phyloP scores from a whole-genome alignment of 2,329 filamentous ascomycete species.

The Botrytis porri region DNA sequence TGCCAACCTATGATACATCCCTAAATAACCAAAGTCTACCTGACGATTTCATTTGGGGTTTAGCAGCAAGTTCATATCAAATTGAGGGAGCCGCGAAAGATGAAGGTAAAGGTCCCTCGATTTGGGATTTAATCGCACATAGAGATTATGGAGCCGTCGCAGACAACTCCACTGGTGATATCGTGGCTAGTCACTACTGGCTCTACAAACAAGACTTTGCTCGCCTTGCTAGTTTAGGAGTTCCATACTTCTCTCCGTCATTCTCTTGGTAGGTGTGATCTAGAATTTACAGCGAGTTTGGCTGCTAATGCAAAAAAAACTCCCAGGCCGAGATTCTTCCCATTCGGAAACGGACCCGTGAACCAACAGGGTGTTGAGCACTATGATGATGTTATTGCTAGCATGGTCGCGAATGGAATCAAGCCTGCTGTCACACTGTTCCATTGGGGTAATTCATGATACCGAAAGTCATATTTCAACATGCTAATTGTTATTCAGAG shows the following conservation, averaged over 20 bases:
- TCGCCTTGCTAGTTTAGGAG: constrained; percentile 50
- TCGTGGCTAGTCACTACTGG: constrained; percentile 53
- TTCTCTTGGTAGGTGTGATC: constrained; percentile 34
- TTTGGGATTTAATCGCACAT: constrained; percentile 43
- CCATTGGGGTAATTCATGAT: constrained; percentile 37
- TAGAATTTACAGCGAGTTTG: no score
- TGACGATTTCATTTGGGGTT: constrained; percentile 45
- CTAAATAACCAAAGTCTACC: constrained; percentile 41
- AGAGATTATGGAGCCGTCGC: constrained; percentile 34
- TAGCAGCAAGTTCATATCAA: constrained; percentile 47
- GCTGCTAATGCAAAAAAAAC: not conserved
- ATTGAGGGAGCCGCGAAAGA: constrained; percentile 47
- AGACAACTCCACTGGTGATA: constrained; percentile 47
- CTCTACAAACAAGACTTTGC: constrained; percentile 56
- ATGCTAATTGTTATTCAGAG: constrained; percentile 23
- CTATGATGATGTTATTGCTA: constrained; percentile 54
- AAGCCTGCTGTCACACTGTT: constrained; percentile 48
- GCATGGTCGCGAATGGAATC: constrained; percentile 49
- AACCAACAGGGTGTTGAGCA: constrained; percentile 51
- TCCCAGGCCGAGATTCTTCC: constrained; percentile 45
- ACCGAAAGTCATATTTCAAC: not conserved
- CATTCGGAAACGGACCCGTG: constrained; percentile 50
- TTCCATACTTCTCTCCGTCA: constrained; percentile 47
- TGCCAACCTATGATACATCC: constrained; percentile 31
- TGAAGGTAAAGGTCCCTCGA: constrained; percentile 45